Evolutionary conservation across 2,329 filamentous ascomycete genomes (phyloP).

Genomic region (Botrytis byssoidea): DNA sequence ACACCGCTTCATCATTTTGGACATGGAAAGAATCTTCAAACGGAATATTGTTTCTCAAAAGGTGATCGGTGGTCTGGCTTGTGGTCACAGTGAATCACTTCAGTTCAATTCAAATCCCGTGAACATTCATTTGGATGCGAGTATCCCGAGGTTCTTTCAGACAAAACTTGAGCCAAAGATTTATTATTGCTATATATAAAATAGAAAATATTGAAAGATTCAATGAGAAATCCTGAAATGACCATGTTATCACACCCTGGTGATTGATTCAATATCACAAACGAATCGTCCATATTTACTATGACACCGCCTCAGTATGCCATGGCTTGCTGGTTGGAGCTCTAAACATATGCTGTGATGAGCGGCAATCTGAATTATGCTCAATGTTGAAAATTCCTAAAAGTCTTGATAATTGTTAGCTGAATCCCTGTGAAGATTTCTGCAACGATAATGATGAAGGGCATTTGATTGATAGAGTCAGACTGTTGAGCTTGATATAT

Average conservation of each 20-base stretch:
- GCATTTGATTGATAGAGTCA: constrained; percentile 42
- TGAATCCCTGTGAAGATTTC: background rate
- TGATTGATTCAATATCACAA: background rate
- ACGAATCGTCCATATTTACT: background rate
- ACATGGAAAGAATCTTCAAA: background rate
- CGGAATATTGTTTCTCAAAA: background rate
- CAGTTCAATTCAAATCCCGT: background rate
- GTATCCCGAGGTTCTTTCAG: background rate
- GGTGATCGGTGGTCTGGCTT: background rate
- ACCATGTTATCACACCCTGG: background rate
- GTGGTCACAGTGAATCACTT: constrained; percentile 6
- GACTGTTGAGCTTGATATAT: constrained; percentile 66
- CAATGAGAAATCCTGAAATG: background rate
- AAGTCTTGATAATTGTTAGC: constrained; percentile 16
- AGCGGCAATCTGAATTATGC: background rate
- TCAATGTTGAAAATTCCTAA: background rate
- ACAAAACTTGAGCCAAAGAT: background rate
- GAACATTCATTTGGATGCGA: background rate
- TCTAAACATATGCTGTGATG: background rate
- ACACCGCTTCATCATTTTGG: constrained; percentile 15
- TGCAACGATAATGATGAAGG: background rate
- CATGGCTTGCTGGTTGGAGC: background rate
- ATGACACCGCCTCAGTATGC: background rate
- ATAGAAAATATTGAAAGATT: background rate
- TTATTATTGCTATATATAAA: background rate